Conservation (phyloP, 805 yeast species). For the Ogataea paradorogensis region DNA sequence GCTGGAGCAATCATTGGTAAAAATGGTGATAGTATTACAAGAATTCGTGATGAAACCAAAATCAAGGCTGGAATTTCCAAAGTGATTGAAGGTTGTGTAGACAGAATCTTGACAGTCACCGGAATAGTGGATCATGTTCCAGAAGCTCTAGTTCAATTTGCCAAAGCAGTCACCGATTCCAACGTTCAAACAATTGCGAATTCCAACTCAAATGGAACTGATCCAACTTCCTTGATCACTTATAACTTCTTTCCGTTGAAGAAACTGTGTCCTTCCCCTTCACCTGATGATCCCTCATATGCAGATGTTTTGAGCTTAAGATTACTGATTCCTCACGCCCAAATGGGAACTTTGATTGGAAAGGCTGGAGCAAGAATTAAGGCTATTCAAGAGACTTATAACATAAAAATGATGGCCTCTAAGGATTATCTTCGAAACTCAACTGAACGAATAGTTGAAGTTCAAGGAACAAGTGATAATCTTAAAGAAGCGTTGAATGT, state of each 20-base stretch:
- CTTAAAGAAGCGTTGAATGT: slow-evolving; percentile 56
- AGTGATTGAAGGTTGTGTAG: slow-evolving; percentile 75
- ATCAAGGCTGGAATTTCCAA: slow-evolving; percentile 88
- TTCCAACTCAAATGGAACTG: slow-evolving; percentile 26
- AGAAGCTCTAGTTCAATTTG: slow-evolving; percentile 65
- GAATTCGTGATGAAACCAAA: slow-evolving; percentile 67
- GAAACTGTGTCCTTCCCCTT: slow-evolving; percentile 52
- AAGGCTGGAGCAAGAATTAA: slow-evolving; percentile 78
- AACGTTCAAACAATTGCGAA: slow-evolving; percentile 25
- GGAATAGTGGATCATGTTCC: slow-evolving; percentile 72
- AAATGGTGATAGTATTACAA: slow-evolving; percentile 74
- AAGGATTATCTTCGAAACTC: slow-evolving; percentile 79
- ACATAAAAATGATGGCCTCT: slow-evolving; percentile 82
- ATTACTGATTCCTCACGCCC: slow-evolving; percentile 75
- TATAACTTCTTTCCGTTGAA: slow-evolving; percentile 60
- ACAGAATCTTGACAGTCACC: slow-evolving; percentile 74
- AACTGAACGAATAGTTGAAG: slow-evolving; percentile 81
- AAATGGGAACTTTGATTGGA: slow-evolving; percentile 88
- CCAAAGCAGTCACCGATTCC: slow-evolving; percentile 57
- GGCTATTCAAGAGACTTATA: slow-evolving; percentile 63
- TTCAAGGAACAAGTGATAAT: slow-evolving; percentile 72
- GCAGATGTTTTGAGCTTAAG: slow-evolving; percentile 58
- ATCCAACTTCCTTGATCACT: slow-evolving; percentile 32
- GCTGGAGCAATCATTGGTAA: slow-evolving; percentile 90
- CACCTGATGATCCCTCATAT: slow-evolving; percentile 49